Evolutionary conservation across 495 filamentous ascomycete genomes (phyloP), one percentile per base, ranked within the genome.

Genomic region (Polyplosphaeria fusca): DNA sequence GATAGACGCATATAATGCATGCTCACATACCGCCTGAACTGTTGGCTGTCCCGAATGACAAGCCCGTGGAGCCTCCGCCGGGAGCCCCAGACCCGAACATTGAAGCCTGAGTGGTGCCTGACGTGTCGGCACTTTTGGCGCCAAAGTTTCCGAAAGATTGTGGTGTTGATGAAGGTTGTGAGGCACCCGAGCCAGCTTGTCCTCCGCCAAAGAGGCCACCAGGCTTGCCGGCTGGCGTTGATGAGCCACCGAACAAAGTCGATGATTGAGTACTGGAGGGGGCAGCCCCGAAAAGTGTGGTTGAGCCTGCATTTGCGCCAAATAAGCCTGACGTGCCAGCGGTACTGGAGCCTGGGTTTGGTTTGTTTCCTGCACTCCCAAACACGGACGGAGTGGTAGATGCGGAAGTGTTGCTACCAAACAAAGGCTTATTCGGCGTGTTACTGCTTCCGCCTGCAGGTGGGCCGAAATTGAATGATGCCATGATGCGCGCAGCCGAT

Each of bases 221-320:
- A 14, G 61, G 32, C 23, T 60, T 55, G 30, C 46, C 51, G 19
- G 56, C 50, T 28, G 61, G 49, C 7, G 56, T 54, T 18, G 60
- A 35, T 2, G 27, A 20, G 27, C 40, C 27, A 11, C 60, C 43
- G 22, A 60, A 60, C 18, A 49, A 22, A 30, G 19, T 32, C 14
- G 57, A 48, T 18, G 28, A 3, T 28, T 14, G n/a, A 28, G 22
- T 27, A n/a, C 45, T 47, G 19, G 45, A 35, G 7, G 24, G 20
- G 3, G 5, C 45, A 11, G 37, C 49, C 3, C 49, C 49, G 43
- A 53, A 53, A 2, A 53, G 26, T 27, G 11, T 19, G 37, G 19
- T 5, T 39, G 48, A 18, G 2, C 41, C 56, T 47, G 56, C 32
- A 18, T 25, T 50, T 24, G 20, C 22, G 22, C 50, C 51, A 28